Percentiles rank a stretch among this genome's conserved stretches.
phyloP scores from a whole-genome alignment of 331 rosid species.

The Dryas integrifolia region DNA sequence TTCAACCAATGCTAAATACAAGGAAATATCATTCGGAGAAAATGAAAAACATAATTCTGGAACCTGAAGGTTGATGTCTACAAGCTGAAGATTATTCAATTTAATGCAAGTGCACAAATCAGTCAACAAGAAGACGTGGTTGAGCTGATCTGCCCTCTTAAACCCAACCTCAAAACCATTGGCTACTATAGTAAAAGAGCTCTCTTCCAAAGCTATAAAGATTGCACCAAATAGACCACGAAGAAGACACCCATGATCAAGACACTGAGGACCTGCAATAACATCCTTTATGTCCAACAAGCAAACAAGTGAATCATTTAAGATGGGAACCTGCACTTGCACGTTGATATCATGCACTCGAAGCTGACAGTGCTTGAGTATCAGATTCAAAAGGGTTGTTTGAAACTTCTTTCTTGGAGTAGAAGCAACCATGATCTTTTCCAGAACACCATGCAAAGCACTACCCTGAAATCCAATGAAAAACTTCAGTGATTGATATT shows the following conservation, averaged over 20 bases:
- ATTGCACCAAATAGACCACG: slow-evolving; percentile 47
- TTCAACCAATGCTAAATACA: slow-evolving; percentile 43
- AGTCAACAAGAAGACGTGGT: slow-evolving; percentile 38
- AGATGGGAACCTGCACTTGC: slow-evolving; percentile 53
- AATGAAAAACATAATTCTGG: slow-evolving; percentile 51
- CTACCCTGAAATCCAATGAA: slow-evolving; percentile 63
- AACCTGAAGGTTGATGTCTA: slow-evolving; percentile 50
- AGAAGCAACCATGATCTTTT: slow-evolving; percentile 43
- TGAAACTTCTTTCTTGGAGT: slow-evolving; percentile 44
- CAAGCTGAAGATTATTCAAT: slow-evolving; percentile 54
- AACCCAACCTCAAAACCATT: slow-evolving; percentile 53
- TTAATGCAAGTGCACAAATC: slow-evolving; percentile 42
- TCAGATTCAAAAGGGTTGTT: slow-evolving; percentile 46
- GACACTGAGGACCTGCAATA: slow-evolving; percentile 46
- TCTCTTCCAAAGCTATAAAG: slow-evolving; percentile 48
- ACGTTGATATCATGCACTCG: slow-evolving; percentile 36
- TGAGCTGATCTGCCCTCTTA: slow-evolving; percentile 32
- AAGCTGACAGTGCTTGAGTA: slow-evolving; percentile 67
- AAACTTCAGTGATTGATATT: slow-evolving; percentile 20
- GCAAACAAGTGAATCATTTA: slow-evolving; percentile 42
- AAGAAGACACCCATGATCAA: slow-evolving; percentile 46
- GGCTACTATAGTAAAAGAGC: slow-evolving; percentile 43
- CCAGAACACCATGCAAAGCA: slow-evolving; percentile 66
- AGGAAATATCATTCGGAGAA: slow-evolving; percentile 57
- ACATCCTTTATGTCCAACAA: slow-evolving; percentile 54